Base-by-base conservation (phyloP, 441 rosid species). In the Corymbia citriodora region DNA sequence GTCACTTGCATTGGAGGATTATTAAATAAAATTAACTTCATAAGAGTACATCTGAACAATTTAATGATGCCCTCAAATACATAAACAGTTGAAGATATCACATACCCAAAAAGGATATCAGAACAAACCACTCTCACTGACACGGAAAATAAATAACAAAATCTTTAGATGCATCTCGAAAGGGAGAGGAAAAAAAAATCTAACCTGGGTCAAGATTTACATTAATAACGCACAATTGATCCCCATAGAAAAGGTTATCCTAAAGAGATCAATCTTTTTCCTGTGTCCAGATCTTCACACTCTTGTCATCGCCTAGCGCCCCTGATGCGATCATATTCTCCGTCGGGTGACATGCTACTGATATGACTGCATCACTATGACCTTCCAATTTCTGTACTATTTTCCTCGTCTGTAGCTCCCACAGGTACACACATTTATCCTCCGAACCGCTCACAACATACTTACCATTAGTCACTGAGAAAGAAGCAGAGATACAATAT, bases 341-440 rank as follows among this genome's bases (percentile, higher is more conserved):
- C 0, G 92, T 94, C 2, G 99, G 99, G 91, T 97, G 99, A 89
- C 98, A 98, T 61, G 99, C 95, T 33, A 98, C 98, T 10, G 95
- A 95, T 92, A 97, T 92, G 83, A 97, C 98, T 1, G 96, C 90
- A 90, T 97, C 99, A 16, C 95, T 95, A 85, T 98, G 99, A 79
- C 99, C 99, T 94, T 98, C 98, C 93, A 98, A 94, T 93, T 96
- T 98, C 95, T 98, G 99, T 90, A 97, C 95, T 90, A 96, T 81
- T 92, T 95, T 96, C 91, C 97, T 92, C 13, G 95, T 91, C 93
- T 98, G 99, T 68, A 98, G 96, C 63, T 98, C 99, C 99, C 99
- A 98, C 93, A 97, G 90, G 93, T 95, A 96, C 29, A 98, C 96
- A 88, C 94, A 93, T 45, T 93, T 94, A 90, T 98, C 99, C 91